phyloP scores from a whole-genome alignment of 2,329 filamentous ascomycete species.

The Sporothrix protearum region DNA sequence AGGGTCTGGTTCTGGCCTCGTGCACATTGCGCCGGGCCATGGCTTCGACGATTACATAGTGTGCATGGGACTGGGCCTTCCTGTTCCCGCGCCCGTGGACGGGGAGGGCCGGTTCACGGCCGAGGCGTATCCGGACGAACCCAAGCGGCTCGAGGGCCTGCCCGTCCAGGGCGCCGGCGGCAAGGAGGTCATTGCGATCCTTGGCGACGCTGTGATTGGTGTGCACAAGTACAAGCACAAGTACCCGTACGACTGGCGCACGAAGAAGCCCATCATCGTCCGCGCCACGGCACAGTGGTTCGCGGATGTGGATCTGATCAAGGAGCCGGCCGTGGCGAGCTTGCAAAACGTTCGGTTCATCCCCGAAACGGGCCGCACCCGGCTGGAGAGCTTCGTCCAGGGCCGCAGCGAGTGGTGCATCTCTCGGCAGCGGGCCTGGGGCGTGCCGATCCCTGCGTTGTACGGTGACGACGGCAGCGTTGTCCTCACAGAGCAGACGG shows the following conservation, averaged over 20 bases:
- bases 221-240: slow-evolving; percentile 77
- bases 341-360: slow-evolving; percentile 73
- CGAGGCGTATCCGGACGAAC: slow-evolving; percentile 70
- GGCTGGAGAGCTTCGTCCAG: slow-evolving; percentile 81
- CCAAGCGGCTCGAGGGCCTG: slow-evolving; percentile 63
- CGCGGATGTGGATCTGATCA: slow-evolving; percentile 82
- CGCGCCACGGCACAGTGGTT: slow-evolving; percentile 98
- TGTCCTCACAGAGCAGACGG: slow-evolving; percentile 72
- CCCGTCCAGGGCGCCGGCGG: slow-evolving; percentile 48
- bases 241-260: slow-evolving; percentile 97
- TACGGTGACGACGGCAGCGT: slow-evolving; percentile 73
- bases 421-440: slow-evolving; percentile 92
- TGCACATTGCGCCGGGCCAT: slow-evolving; percentile 90
- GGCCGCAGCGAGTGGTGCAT: slow-evolving; percentile 97
- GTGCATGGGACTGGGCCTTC: slow-evolving; percentile 66
- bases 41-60: slow-evolving; percentile 94
- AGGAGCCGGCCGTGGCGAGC: slow-evolving; percentile 65
- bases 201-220: slow-evolving; percentile 63
- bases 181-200: slow-evolving; percentile 60
- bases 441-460: slow-evolving; percentile 89
- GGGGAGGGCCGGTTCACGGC: slow-evolving; percentile 76
- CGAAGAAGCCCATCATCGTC: slow-evolving; percentile 86
- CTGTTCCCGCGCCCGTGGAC: slow-evolving; percentile 77
- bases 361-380: slow-evolving; percentile 66
- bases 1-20: slow-evolving; percentile 89